Base-by-base conservation (phyloP, 176 grass and related monocot genomes). In the Tillandsia fasciculata region DNA sequence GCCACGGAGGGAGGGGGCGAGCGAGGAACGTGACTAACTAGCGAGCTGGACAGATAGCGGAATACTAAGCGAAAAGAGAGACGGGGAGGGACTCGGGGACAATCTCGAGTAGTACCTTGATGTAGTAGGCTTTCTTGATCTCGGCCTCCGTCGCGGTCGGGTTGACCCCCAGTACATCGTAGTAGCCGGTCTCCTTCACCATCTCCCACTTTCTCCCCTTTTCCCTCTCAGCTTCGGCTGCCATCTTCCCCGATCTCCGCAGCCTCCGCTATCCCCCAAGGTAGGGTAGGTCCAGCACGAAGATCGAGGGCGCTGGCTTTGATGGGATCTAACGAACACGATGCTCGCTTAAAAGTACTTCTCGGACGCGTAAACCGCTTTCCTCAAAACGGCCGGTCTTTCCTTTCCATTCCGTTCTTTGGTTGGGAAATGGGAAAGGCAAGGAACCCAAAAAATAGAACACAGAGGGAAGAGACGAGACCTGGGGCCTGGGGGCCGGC, bases 81-180 rank as follows among this genome's bases (percentile, higher is more conserved):
- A 53, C 14, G 9, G 52, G 23, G 61, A 65, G 70, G 29, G 67
- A 20, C 63, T 48, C 4, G 7, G 33, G 33, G 33, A 42, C 33
- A 42, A 42, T 42, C 33, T 42, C 33, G 10, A 64, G 9, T 42
- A 11, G 23, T 78, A 92, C 94, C 94, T 92, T 97, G 47, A 87
- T 79, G 76, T 97, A 92, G 72, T 92, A 97, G 8, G 89, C 94
- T 68, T 97, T 97, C 84, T 97, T 97, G 78, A 97, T 97, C 76
- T 97, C 89, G 10, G 89, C 80, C 49, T 97, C 93, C 11, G 83
- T 87, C 53, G 93, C 93, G 9, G 79, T 65, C 13, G 93, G 89
- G 65, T 49, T 72, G 11, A 97, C 84, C 22, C 86, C 93, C 51
- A 97, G 72, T 69, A 97, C 93, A 64, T 97, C 93, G 49, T 97